Base-by-base conservation (phyloP, 805 yeast species). In the Lipomyces sp. region DNA sequence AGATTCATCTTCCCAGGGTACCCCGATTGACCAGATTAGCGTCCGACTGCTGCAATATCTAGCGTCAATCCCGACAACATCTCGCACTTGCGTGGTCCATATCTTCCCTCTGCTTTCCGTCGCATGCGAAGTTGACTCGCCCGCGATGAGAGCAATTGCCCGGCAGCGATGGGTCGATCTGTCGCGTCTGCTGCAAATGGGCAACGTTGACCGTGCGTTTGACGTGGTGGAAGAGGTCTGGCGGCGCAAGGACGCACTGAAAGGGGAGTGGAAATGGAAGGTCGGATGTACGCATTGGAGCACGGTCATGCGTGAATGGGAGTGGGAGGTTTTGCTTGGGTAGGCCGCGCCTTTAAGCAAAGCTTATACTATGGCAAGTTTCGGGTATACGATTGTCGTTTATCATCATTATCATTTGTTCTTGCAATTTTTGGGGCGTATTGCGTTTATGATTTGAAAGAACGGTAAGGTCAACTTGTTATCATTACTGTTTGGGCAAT, bases 171-270 rank as follows among this genome's bases (percentile, higher is more conserved):
- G 88, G 88, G 70, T 67, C 4, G 59, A 77, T 13, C 67, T 83
- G 14, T 66, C 76, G 19, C 71, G 76, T 14, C 72, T 74, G 61
- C 69, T 83, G 71, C 78, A 84, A 80, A 74, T 83, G 44, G 86
- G 86, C 0, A 83, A 81, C 53, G 76, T 82, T 14, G 84, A 80
- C 58, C 68, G 84, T 28, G 81, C 87, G 0, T 69, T 79, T 47
- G 86, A 82, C 58, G 84, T 83, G 10, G 83, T 83, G 32, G 77
- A 79, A 53, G 89, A 83, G 63, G 86, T 82, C 8, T 83, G 89
- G 89, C 68, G 75, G 34, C 65, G 88, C 55, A 56, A 48, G 57
- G 39, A 51, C 19, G 28, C 47, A n/a, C 35, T 46, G 22, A 49
- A 49, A 19, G 48, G 38, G 23, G 59, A 47, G 53, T 55, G 52